A percentile compares a stretch with the other conserved stretches of the same genome.
Evolutionary conservation across 495 filamentous ascomycete genomes (phyloP).

Genomic region (Aspergillus panamensis): DNA sequence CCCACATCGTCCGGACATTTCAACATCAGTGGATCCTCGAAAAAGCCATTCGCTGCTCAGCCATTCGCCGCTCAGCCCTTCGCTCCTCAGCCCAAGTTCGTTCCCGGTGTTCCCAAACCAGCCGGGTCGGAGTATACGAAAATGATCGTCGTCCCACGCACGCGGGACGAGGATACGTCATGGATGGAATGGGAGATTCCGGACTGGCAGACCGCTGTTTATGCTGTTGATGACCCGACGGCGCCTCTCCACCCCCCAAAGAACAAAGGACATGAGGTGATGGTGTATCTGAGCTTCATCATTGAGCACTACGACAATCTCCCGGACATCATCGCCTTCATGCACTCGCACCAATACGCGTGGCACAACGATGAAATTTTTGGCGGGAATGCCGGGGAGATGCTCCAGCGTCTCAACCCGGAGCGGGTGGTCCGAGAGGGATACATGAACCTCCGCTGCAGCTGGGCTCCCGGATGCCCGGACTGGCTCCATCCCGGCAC

Average conservation of each 20-base stretch:
- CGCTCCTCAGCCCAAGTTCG: slow-evolving; percentile 35
- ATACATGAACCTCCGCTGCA: slow-evolving; percentile 65
- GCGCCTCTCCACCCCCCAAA: slow-evolving; percentile 61
- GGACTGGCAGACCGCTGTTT: slow-evolving; percentile 58
- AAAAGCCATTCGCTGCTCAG: slow-evolving; percentile 30
- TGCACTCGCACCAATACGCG: slow-evolving; percentile 62
- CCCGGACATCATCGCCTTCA: slow-evolving; percentile 65
- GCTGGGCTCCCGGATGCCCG: slow-evolving; percentile 60
- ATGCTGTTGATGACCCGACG: slow-evolving; percentile 59
- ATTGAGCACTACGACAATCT: slow-evolving; percentile 68
- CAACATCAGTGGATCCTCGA: slow-evolving; percentile 25
- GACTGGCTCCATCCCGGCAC: slow-evolving; percentile 62
- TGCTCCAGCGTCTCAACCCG: slow-evolving; percentile 50
- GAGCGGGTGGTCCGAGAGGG: slow-evolving; percentile 55
- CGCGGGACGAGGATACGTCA: slow-evolving; percentile 51
- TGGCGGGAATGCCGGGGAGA: slow-evolving; percentile 47
- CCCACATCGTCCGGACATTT: slow-evolving; percentile 17
- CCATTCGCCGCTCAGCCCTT: too few species aligned
- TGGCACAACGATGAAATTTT: slow-evolving; percentile 64
- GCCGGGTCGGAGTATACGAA: slow-evolving; percentile 44
- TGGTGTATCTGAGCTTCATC: slow-evolving; percentile 70
- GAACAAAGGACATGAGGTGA: slow-evolving; percentile 76
- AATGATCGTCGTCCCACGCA: slow-evolving; percentile 56
- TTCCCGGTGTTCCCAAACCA: slow-evolving; percentile 42
- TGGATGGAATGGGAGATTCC: slow-evolving; percentile 59